Evolutionary conservation across 371 early-diverging fungal species (phyloP).

Genomic region (Dichotomocladium elegans): DNA sequence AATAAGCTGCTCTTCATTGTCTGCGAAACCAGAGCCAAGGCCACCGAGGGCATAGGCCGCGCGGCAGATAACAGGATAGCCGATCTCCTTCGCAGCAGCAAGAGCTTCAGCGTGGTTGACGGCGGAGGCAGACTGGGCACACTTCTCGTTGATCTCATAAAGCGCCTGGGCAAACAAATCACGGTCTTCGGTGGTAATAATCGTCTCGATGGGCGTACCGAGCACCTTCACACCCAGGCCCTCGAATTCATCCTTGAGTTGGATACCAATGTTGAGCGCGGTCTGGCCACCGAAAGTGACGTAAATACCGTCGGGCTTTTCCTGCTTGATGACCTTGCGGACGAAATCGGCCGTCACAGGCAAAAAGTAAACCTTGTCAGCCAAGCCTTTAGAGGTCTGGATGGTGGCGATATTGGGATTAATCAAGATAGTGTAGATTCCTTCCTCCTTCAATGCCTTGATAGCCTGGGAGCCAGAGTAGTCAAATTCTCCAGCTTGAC

Average conservation of each 20-base stretch:
- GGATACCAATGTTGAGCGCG: conserved; percentile 90
- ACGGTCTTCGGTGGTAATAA: conserved; percentile 89
- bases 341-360: conserved; percentile 93
- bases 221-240: conserved; percentile 81
- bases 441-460: conserved; percentile 91
- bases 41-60: conserved; percentile 95
- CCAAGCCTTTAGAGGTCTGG: conserved; percentile 91
- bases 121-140: conserved; percentile 84
- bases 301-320: conserved; percentile 92
- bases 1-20: conserved; percentile 68
- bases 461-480: conserved; percentile 96
- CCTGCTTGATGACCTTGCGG: conserved; percentile 81
- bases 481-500: conserved; percentile 98
- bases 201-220: conserved; percentile 89
- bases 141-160: conserved; percentile 82
- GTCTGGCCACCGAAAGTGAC: conserved; percentile 95
- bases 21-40: conserved; percentile 94
- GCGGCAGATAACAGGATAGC: conserved; percentile 91
- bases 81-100: conserved; percentile 76
- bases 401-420: conserved; percentile 98
- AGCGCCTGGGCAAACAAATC: conserved; percentile 90
- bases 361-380: conserved; percentile 91
- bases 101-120: conserved; percentile 79
- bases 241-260: conserved; percentile 78
- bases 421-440: conserved; percentile 84